These are phyloP conservation scores for Diddensiella caesifluorescens DNA, from an alignment of 805 yeast genomes.

Conservation along the genomic window DNA sequence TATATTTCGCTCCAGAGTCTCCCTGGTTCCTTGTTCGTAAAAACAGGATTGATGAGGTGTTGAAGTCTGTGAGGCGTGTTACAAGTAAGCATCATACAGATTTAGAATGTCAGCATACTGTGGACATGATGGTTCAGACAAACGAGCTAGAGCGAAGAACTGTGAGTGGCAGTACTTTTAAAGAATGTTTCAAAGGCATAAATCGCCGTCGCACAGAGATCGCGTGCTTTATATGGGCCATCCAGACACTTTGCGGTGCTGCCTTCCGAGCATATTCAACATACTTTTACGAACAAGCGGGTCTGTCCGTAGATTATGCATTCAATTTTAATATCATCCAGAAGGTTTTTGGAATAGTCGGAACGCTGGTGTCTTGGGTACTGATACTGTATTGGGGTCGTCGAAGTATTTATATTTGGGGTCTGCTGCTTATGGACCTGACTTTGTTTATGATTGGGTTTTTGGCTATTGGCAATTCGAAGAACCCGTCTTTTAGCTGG, in stretches of 20 bases:
- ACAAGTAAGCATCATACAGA: constrained; percentile 14
- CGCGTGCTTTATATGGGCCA: constrained; percentile 40
- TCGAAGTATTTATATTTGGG: constrained; percentile 26
- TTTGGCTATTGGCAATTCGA: constrained; percentile 35
- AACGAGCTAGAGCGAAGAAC: constrained; percentile 27
- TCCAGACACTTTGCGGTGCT: constrained; percentile 36
- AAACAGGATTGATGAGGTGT: constrained; percentile 40
- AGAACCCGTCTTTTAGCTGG: constrained; percentile 5
- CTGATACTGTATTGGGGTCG: constrained; percentile 22
- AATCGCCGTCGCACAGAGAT: constrained; percentile 48
- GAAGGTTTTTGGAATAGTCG: constrained; percentile 42
- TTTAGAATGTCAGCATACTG: constrained; percentile 10
- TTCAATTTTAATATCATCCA: constrained; percentile 44
- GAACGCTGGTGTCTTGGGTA: constrained; percentile 32
- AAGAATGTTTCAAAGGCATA: constrained; percentile 44
- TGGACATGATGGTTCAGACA: constrained; percentile 36
- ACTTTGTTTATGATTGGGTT: constrained; percentile 42
- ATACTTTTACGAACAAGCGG: constrained; percentile 43
- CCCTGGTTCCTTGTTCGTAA: constrained; percentile 52
- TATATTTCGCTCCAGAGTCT: constrained; percentile 46
- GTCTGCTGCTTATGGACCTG: constrained; percentile 34
- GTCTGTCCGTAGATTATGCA: constrained; percentile 23
- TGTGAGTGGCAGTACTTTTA: constrained; percentile 21
- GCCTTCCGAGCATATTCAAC: constrained; percentile 32
- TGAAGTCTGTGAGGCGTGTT: constrained; percentile 37